Evolutionary conservation across 164 flowering plant species (phyloP).

Genomic region (Magnolia changhungtana): DNA sequence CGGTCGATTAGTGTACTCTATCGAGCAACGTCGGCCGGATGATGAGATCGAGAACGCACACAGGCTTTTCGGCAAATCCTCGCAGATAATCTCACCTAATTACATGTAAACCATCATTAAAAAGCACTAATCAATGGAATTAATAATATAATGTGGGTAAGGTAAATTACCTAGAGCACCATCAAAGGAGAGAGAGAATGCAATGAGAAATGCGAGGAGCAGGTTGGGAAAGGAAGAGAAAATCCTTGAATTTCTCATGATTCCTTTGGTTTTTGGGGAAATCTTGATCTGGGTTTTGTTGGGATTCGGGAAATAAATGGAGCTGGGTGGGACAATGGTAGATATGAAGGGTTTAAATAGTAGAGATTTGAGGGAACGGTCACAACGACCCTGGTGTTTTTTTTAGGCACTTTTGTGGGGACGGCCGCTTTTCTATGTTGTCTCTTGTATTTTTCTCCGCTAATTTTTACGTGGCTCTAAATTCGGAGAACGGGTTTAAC

Average conservation of each 20-base stretch:
- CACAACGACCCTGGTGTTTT: background rate
- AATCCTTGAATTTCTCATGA: background rate
- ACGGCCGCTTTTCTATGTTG: background rate
- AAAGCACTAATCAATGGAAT: background rate
- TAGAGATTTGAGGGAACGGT: background rate
- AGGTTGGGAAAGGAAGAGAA: background rate
- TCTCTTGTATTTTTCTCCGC: background rate
- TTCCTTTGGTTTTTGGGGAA: background rate
- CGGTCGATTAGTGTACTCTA: constrained; percentile 41
- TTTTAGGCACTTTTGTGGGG: background rate
- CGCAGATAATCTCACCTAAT: constrained; percentile 61
- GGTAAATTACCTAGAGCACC: background rate
- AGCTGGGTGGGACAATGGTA: background rate
- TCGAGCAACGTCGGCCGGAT: constrained; percentile 64
- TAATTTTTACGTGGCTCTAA: background rate
- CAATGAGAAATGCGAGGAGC: background rate
- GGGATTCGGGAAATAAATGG: background rate
- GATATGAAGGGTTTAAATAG: constrained; percentile 1
- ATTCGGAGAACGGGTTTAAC: background rate
- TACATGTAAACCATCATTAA: background rate
- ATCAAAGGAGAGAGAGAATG: background rate
- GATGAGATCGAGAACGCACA: constrained; percentile 67
- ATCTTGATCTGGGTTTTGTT: background rate
- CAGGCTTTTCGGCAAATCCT: constrained; percentile 40
- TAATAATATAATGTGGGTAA: background rate